Base-by-base conservation (phyloP, 2,329 filamentous ascomycete genomes). In the Cordyceps fumosorosea region DNA sequence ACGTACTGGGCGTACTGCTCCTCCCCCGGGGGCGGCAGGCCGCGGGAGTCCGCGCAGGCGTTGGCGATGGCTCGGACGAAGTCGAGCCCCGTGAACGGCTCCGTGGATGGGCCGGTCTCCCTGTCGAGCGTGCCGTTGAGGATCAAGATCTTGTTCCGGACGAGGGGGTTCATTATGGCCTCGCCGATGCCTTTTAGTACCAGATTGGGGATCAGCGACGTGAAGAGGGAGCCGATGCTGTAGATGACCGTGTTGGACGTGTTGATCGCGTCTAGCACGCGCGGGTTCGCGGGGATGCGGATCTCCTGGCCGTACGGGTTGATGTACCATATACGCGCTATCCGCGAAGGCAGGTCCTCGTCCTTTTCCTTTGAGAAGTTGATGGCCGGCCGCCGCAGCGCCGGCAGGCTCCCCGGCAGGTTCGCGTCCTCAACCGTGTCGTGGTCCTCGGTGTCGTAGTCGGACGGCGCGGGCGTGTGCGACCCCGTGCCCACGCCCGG, bases 231-330 rank as follows among this genome's bases (percentile, higher is more conserved):
- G n/a, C 95, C 95, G 63, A 98, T 96, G 73, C 89, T 93, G 76
- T 96, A 98, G 52, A 98, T 84, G 10, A 97, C 81, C 1, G 86
- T 87, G 62, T 85, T 82, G 0, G 89, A 83, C 1, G 77, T 76
- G 18, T 78, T 77, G 1, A 98, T 73, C 0, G 91, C 85, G 8
- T 85, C 82, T 0, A 96, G 69, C 0, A 93, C 91, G 56, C 91
- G 87, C 0, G 91, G 87, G 69, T 96, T 98, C 2, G 91, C 89
- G 0, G 87, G 83, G 0, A 93, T 90, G 20, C 88, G 85, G 67
- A 98, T 97, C 74, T 97, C 93, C 72, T 97, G 91, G n/a, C 93
- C 93, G 73, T 97, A 98, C 0, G 93, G 93, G 70, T 97, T 98
- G 77, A 98, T 98, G 77, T 98, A 98, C 91, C 92, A 98, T 37